phyloP scores from a whole-genome alignment of 768 basidiomycete species.

The Saitozyma podzolica region DNA sequence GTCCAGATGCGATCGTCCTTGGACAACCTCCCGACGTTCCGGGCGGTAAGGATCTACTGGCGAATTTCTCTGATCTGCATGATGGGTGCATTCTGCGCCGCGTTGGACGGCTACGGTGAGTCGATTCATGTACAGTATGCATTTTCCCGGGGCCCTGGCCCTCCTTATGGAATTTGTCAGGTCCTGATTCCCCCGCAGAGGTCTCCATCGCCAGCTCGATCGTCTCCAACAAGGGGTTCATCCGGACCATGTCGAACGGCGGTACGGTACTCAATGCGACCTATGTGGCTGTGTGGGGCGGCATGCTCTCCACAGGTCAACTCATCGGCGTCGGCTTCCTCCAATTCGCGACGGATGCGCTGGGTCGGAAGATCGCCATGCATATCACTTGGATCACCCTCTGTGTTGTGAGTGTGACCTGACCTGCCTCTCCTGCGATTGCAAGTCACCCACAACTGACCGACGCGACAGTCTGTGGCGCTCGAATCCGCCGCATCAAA shows the following conservation, averaged over 20 bases:
- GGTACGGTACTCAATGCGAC: slow-evolving; percentile 10
- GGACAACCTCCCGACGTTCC: slow-evolving; percentile 1
- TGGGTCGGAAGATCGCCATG: slow-evolving; percentile 6
- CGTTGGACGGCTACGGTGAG: slow-evolving; percentile 9
- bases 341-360: slow-evolving; percentile 1
- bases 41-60: neutral
- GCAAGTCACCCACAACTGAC: too few relatives aligned
- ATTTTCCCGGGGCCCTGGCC: too few relatives aligned
- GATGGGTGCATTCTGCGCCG: slow-evolving; percentile 10
- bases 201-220: slow-evolving; percentile 12
- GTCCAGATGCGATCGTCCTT: neutral
- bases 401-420: too few relatives aligned
- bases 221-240: slow-evolving; percentile 20
- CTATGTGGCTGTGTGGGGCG: slow-evolving; percentile 18
- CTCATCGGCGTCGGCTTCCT: neutral
- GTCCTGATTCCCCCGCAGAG: too few relatives aligned
- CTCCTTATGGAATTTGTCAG: too few relatives aligned
- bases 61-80: neutral
- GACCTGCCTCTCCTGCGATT: too few relatives aligned
- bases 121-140: too few relatives aligned
- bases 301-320: neutral
- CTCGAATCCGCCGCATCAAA: slow-evolving; percentile 1
- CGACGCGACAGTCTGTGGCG: neutral
- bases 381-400: slow-evolving; percentile 7
- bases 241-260: slow-evolving; percentile 3